Evolutionary conservation across 2,329 filamentous ascomycete genomes (phyloP).

Genomic region (Neonectria ditissima): DNA sequence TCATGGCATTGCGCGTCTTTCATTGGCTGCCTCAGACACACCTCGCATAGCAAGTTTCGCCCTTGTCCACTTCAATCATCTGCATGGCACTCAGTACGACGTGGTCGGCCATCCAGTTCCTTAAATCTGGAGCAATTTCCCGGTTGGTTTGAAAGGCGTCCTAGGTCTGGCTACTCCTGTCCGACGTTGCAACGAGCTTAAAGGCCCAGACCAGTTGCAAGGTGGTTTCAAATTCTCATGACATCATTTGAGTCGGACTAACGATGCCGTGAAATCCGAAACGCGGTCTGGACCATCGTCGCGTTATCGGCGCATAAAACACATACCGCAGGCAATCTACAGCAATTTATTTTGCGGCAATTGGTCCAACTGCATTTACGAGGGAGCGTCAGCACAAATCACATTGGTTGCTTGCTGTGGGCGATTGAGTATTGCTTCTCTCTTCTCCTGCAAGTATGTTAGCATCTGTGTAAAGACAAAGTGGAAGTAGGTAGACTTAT

Average conservation of each 20-base stretch:
- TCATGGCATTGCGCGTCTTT: slow-evolving; percentile 1
- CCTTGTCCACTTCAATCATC: neutral
- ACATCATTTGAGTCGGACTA: slow-evolving; percentile 12
- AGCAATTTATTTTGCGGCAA: slow-evolving; percentile 7
- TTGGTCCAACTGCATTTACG: slow-evolving; percentile 2
- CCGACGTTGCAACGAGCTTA: neutral
- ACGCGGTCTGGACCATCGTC: neutral
- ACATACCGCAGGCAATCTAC: neutral
- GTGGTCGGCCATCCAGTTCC: neutral
- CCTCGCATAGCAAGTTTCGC: neutral
- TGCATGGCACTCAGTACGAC: neutral
- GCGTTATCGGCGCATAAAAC: slow-evolving; percentile 1
- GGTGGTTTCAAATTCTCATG: slow-evolving; percentile 14
- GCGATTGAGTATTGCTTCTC: neutral
- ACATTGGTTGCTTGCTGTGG: neutral
- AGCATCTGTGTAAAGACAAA: slow-evolving; percentile 34
- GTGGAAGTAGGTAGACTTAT: slow-evolving; percentile 58
- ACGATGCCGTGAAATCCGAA: slow-evolving; percentile 26
- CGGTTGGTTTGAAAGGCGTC: neutral
- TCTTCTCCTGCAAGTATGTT: slow-evolving; percentile 42
- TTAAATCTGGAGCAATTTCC: neutral
- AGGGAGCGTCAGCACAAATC: slow-evolving; percentile 11
- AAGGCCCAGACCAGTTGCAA: neutral
- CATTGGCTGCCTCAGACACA: slow-evolving; percentile 7
- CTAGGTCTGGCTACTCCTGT: neutral